These are phyloP conservation scores for Fraxinus platypoda DNA, from an alignment of 305 asterid genomes.

Conservation along the genomic window DNA sequence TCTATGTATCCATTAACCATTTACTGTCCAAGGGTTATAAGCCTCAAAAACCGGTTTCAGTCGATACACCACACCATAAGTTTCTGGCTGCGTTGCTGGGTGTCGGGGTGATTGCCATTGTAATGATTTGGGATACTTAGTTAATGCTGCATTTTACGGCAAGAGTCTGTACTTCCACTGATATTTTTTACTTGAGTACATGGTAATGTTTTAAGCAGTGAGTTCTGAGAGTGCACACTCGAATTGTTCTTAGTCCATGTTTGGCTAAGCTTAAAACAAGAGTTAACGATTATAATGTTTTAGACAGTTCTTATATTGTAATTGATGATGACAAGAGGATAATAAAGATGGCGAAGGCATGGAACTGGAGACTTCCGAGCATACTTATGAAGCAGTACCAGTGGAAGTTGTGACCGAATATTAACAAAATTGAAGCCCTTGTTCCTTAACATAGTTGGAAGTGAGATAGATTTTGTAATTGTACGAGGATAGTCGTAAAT, in stretches of 20 bases:
- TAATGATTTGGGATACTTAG: slow-evolving; percentile 89
- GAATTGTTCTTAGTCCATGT: background rate
- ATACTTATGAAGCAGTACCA: slow-evolving; percentile 39
- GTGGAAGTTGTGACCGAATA: slow-evolving; percentile 35
- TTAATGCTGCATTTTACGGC: background rate
- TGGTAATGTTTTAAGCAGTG: slow-evolving; percentile 16
- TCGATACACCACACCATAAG: slow-evolving; percentile 50
- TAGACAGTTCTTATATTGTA: background rate
- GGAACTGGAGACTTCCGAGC: slow-evolving; percentile 48
- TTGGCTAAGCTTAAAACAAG: background rate
- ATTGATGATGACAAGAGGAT: background rate
- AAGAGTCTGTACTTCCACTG: background rate
- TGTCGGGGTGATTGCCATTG: slow-evolving; percentile 79
- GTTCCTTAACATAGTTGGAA: background rate
- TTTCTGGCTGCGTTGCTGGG: slow-evolving; percentile 74
- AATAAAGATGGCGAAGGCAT: background rate
- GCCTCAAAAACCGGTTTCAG: slow-evolving; percentile 38
- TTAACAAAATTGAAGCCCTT: slow-evolving; percentile 18
- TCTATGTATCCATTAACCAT: slow-evolving; percentile 86
- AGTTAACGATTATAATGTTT: background rate
- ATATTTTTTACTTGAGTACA: slow-evolving; percentile 5
- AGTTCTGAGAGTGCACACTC: background rate
- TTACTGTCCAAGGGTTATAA: slow-evolving; percentile 67
- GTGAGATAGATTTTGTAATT: slow-evolving; percentile 19
- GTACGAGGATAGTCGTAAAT: slow-evolving; percentile 33